Percentiles rank a stretch among this genome's conserved stretches.
Evolutionary conservation across 2,329 filamentous ascomycete species (phyloP).

Genomic region (Ophiocordyceps camponoti-saundersi): DNA sequence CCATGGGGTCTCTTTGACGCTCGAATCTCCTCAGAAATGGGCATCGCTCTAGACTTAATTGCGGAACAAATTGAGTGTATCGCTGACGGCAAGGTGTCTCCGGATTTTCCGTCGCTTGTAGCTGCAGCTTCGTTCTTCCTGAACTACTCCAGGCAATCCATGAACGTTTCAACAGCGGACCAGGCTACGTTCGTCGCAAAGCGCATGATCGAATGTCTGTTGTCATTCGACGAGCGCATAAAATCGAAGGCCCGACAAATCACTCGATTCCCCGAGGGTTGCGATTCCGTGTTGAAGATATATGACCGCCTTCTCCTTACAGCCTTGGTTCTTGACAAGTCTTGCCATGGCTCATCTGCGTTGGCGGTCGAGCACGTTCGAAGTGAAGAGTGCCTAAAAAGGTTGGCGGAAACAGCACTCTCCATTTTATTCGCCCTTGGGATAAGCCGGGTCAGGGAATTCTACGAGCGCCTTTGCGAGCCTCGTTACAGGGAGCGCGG

Average conservation of each 20-base stretch:
- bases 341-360: conserved; percentile 21
- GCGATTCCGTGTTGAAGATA: conserved; percentile 7
- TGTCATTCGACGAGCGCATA: conserved; percentile 19
- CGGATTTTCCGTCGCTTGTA: conserved; percentile 5
- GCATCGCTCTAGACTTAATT: conserved; percentile 43
- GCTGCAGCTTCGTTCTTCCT: conserved; percentile 27
- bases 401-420: conserved; percentile 19
- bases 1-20: conserved; percentile 41
- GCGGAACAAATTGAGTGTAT: conserved; percentile 23
- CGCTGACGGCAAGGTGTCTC: background rate
- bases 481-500: conserved; percentile 30
- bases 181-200: conserved; percentile 23
- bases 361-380: conserved; percentile 20
- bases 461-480: conserved; percentile 31
- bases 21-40: conserved; percentile 41
- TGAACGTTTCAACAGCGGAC: conserved; percentile 20
- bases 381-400: conserved; percentile 31
- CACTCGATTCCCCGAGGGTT: background rate
- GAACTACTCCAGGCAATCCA: conserved; percentile 25
- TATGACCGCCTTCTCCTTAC: conserved; percentile 16
- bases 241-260: conserved; percentile 3
- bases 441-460: conserved; percentile 21
- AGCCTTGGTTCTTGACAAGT: conserved; percentile 18
- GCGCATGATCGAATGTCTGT: conserved; percentile 25
- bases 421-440: conserved; percentile 24